Percentiles rank a stretch among this genome's conserved stretches.
Conservation (phyloP, 2,329 filamentous ascomycete species). For the Epichloe scottii region DNA sequence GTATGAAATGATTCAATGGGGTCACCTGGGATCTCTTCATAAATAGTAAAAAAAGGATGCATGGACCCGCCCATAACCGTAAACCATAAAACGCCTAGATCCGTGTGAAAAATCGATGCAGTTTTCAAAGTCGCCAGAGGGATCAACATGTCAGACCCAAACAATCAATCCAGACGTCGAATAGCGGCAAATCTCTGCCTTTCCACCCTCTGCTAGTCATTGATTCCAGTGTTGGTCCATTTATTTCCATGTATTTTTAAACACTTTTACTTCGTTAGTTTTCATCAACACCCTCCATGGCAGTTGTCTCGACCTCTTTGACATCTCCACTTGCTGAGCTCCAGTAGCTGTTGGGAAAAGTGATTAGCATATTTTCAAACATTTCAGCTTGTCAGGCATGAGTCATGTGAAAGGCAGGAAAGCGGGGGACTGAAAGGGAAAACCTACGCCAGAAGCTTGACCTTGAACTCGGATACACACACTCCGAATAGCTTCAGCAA, state of each 20-base stretch:
- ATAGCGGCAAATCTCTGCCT: not conserved
- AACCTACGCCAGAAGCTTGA: constrained; percentile 61
- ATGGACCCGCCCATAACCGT: constrained; percentile 16
- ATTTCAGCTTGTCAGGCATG: not conserved
- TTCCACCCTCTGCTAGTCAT: constrained; percentile 1
- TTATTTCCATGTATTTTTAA: not conserved
- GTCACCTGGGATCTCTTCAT: constrained; percentile 13
- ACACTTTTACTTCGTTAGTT: constrained; percentile 7
- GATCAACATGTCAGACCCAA: not conserved
- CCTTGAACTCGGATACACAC: constrained; percentile 79
- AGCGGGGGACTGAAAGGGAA: not conserved
- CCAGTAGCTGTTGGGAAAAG: constrained; percentile 38
- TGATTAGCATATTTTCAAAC: not conserved
- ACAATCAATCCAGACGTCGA: constrained; percentile 6
- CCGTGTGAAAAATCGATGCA: constrained; percentile 14
- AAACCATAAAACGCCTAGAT: constrained; percentile 23
- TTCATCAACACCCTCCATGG: constrained; percentile 26
- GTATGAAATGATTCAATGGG: constrained; percentile 5
- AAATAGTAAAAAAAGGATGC: constrained; percentile 14
- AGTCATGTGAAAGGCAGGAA: not conserved
- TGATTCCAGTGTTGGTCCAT: constrained; percentile 4
- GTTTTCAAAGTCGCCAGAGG: not conserved
- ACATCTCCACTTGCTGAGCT: constrained; percentile 44
- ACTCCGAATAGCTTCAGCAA: constrained; percentile 89
- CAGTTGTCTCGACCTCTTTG: constrained; percentile 36